Conservation (phyloP, 2,329 filamentous ascomycete species). For the Huntiella bhutanensis region DNA sequence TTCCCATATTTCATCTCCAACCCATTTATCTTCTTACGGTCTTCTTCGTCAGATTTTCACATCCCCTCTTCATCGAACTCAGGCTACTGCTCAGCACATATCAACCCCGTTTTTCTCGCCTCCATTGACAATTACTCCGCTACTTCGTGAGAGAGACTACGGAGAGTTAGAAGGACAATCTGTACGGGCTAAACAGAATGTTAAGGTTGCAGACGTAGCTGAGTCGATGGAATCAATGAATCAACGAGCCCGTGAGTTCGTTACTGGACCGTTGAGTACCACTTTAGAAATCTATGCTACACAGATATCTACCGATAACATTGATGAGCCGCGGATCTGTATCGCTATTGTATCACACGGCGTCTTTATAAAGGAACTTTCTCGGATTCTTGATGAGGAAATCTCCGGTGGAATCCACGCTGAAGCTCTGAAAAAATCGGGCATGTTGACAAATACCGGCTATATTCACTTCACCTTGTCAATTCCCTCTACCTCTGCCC, state of each 20-base stretch:
- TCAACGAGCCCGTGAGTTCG: slow-evolving; percentile 42
- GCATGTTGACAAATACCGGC: slow-evolving; percentile 33
- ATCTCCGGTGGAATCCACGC: slow-evolving; percentile 19
- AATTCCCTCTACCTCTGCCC: neutral
- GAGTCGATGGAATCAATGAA: slow-evolving; percentile 54
- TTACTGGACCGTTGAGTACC: slow-evolving; percentile 35
- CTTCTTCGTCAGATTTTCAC: slow-evolving; percentile 43
- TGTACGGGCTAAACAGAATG: slow-evolving; percentile 22
- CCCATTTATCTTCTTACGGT: slow-evolving; percentile 11
- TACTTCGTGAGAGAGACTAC: slow-evolving; percentile 57
- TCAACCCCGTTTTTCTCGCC: slow-evolving; percentile 29
- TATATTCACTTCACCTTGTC: slow-evolving; percentile 20
- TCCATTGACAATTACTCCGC: slow-evolving; percentile 12
- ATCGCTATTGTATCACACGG: slow-evolving; percentile 67
- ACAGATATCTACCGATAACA: neutral
- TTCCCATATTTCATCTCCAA: slow-evolving; percentile 30
- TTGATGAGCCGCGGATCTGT: slow-evolving; percentile 5
- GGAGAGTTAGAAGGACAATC: slow-evolving; percentile 49
- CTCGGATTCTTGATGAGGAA: slow-evolving; percentile 39
- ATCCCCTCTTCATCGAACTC: slow-evolving; percentile 59
- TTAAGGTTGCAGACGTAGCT: slow-evolving; percentile 26
- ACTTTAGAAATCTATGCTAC: neutral
- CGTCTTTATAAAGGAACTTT: slow-evolving; percentile 54
- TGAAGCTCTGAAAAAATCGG: slow-evolving; percentile 11
- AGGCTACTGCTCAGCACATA: slow-evolving; percentile 50